Evolutionary conservation across 768 basidiomycete genomes (phyloP), one percentile per base, ranked within the genome.

Genomic region (Mycena sanguinolenta): DNA sequence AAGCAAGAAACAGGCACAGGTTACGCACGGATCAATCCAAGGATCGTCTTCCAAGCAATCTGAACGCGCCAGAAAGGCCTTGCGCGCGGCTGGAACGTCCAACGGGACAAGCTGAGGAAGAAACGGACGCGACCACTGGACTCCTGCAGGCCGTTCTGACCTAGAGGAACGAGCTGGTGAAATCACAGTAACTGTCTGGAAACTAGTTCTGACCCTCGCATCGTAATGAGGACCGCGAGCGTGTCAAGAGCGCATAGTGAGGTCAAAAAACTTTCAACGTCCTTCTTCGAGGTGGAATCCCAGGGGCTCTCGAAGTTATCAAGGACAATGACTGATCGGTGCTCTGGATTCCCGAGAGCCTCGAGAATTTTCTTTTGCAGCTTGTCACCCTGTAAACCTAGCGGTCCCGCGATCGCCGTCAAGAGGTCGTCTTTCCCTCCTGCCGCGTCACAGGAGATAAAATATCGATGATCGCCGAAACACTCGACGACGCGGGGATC

Each of bases 181-280:
- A n/a, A n/a, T n/a, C n/a, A n/a, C n/a, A n/a, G n/a, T n/a, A n/a
- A n/a, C n/a, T n/a, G n/a, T n/a, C n/a, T n/a, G n/a, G n/a, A n/a
- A n/a, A n/a, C n/a, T n/a, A n/a, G n/a, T n/a, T n/a, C n/a, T n/a
- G 75, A 67, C 9, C 75, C 75, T 30, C 75, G 72, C 75, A 76
- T 58, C 8, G 75, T 76, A 44, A 76, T 63, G 19, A 74, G 23
- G 19, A 76, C 61, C 2, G 75, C 63, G 19, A 76, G 61, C 42
- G 25, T 72, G 42, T 69, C 63, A 23, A 74, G 53, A 17, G 64
- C 55, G 34, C 66, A 69, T 3, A 76, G 57, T 10, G 67, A 27
- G 10, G 64, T 46, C 17, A 76, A 49, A 14, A 76, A 59, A n/a
- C 42, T 60, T 42, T 76, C 75, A 10, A 75, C 74, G 34, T 75